Base-by-base conservation (phyloP, 1,139 yeast species). In the Hansenula anomala region DNA sequence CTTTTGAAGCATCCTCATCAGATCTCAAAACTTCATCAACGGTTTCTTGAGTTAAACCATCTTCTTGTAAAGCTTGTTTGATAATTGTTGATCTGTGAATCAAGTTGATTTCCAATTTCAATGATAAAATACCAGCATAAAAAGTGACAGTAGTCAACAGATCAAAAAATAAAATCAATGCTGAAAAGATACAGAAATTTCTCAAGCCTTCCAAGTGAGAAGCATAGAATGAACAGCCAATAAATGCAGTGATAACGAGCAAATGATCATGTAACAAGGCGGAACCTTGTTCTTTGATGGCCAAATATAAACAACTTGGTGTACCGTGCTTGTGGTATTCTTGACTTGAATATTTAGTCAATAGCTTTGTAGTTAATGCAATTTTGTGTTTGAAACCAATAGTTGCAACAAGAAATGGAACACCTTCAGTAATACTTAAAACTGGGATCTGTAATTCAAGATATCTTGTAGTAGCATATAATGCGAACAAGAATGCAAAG, bases 341-440 rank as follows among this genome's bases (percentile, higher is more conserved):
- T 43, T 63, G 51, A 40, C 58, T 36, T 23, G 64, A 52, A 36
- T 71, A 63, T 39, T 68, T 68, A 40, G 62, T 60, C 55, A 81
- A 61, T 28, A 84, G 81, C 37, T 78, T 73, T 23, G 80, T 71
- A 1, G 97, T 86, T 49, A 90, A 73, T 23, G 80, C 72, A 22
- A 88, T 77, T 56, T 92, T 89, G 60, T 87, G 88, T 56, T 89
- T 90, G 64, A 92, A 92, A 1, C 98, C 98, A 55, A 92, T 79
- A 10, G 90, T 82, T 20, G 96, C 92, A 17, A 90, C 96, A 54
- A 92, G 72, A 62, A 92, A 92, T 20, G 98, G 98, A 36, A 92
- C 67, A 12, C 97, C 97, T 67, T 92, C 97, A 39, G 92, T 78
- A 51, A 92, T 70, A 45, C 89, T 80, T 44, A 86, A 67, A 42